Base-by-base conservation (phyloP, 208 protist genomes). In the Trypanosoma platydactyli region DNA sequence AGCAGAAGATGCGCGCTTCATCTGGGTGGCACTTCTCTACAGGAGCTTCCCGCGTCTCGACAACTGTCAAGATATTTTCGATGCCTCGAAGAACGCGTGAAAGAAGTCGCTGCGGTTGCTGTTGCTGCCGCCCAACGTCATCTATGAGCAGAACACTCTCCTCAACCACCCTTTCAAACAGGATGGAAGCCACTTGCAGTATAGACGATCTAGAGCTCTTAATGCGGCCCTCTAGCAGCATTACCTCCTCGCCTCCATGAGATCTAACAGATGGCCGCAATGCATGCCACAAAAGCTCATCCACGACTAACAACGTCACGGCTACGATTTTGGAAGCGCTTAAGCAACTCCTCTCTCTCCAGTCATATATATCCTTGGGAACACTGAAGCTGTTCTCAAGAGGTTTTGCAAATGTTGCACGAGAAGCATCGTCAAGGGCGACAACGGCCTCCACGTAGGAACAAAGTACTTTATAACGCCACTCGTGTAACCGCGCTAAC, bases 251-350 rank as follows among this genome's bases (percentile, higher is more conserved):
- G 18, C 52, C 64, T 3, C 38, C 49, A 41, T 45, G n/a, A 22
- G 9, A 15, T 29, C 16, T 52, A 16, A 69, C 11, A 61, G n/a
- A 29, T 27, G 59, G 46, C 12, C 53, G 50, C 1, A 53, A 42
- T 13, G 52, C 4, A 44, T 69, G 64, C 51, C 51, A 69, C 18
- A 53, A 38, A 30, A 61, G 64, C 30, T 69, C 64, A 42, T 42
- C 53, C 44, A 40, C 24, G n/a, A 53, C 24, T 27, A 42, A 49
- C 25, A 69, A 27, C 29, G 29, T 45, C 41, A 41, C 22, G 45
- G 64, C 45, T 45, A 45, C 29, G 3, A 69, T 61, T 18, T 38
- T 42, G 16, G 30, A 15, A 44, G 42, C 4, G 52, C 40, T 45
- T 5, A 69, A 15, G 33, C 27, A 52, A 30, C 13, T 7, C 27